Base-by-base conservation (phyloP, 1,284 basidiomycete genomes). In the Lentinula novae-zelandiae region DNA sequence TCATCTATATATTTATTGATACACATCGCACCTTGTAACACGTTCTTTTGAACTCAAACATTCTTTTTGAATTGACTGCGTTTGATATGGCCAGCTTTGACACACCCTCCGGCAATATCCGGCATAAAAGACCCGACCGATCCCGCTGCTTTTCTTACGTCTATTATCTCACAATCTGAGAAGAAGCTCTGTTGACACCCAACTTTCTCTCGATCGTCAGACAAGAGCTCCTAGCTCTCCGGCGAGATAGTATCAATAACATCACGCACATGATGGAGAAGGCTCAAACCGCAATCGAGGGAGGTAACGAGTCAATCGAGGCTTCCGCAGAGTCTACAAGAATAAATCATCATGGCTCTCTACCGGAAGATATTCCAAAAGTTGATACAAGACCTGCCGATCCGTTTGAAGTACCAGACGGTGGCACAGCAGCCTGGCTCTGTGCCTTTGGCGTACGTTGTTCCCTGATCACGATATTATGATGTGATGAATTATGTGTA, bases 401-500 rank as follows among this genome's bases (percentile, higher is more conserved):
- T 50, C 48, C 56, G 7, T 51, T 51, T 40, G 48, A 50, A 31
- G 57, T 58, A 33, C 50, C 57, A 5, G 66, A 67, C 44, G 62
- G 65, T 31, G 65, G 66, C 2, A 38, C 60, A 2, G 60, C 60
- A 48, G 65, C 62, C 8, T 67, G 65, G 65, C 51, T 58, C 5
- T 64, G 63, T 55, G 62, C 65, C n/a, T 64, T 67, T 20, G 66
- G 66, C 10, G 66, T 65, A 38, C 40, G 65, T 52, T 3, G 54
- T 51, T n/a, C 13, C 10, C 44, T 20, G 42, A 17, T 31, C 31
- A 22, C 40, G 7, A 7, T 15, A 17, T 13, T 17, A 12, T 8
- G 10, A 40, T 17, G 17, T 33, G 27, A 46, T 20, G 10, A 5
- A 8, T 17, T 58, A 5, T n/a, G n/a, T 42, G 7, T 27, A 67